These are phyloP conservation scores for Hyphopichia burtonii DNA, from an alignment of 1,139 yeast species.

Conservation along the genomic window DNA sequence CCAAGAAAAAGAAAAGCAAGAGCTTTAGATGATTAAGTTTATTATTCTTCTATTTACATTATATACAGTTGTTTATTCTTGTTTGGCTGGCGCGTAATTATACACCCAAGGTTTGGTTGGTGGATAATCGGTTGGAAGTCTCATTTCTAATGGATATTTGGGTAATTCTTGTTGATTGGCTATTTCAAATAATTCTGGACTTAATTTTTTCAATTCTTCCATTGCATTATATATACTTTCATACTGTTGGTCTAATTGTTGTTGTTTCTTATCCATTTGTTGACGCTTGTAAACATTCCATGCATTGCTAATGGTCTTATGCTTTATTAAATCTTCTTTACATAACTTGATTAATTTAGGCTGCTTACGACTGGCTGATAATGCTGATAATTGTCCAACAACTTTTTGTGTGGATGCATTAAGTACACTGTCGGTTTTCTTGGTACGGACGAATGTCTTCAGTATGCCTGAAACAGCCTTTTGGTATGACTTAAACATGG, in stretches of 20 bases:
- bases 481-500: neutral
- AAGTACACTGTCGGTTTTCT: conserved; percentile 34
- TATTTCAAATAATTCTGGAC: conserved; percentile 50
- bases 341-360: conserved; percentile 77
- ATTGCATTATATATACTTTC: conserved; percentile 69
- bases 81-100: conserved; percentile 36
- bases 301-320: conserved; percentile 78
- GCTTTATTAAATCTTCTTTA: conserved; percentile 82
- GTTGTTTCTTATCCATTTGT: conserved; percentile 40
- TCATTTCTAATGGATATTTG: conserved; percentile 72
- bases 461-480: conserved; percentile 5
- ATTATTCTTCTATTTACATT: neutral
- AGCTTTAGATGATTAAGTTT: conserved; percentile 25
- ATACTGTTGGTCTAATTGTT: conserved; percentile 61
- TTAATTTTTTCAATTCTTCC: conserved; percentile 57
- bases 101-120: conserved; percentile 80
- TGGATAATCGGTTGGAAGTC: conserved; percentile 92
- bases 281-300: conserved; percentile 68
- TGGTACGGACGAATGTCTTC: conserved; percentile 35
- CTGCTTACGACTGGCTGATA: conserved; percentile 84
- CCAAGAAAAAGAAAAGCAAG: conserved; percentile 37
- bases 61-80: neutral
- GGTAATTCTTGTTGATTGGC: conserved; percentile 49
- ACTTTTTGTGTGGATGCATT: conserved; percentile 64
- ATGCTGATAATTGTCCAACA: conserved; percentile 76